Conservation (phyloP, 108 stramenopile genomes). For the Fistulifera solaris region DNA sequence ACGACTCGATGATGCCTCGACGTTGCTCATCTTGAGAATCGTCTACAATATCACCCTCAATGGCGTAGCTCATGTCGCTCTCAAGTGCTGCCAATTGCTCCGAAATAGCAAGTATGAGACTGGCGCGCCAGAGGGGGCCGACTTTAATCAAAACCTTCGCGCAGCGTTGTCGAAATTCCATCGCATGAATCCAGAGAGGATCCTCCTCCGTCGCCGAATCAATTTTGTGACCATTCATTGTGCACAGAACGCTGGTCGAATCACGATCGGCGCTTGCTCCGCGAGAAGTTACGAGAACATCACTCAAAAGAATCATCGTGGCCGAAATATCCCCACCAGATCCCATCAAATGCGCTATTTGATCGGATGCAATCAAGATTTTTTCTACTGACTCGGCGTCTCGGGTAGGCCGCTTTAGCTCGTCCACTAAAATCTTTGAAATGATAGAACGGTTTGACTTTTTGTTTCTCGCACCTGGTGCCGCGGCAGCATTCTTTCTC, state of each 20-base stretch:
- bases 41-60: slow-evolving; percentile 67
- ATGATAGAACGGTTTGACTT: slow-evolving; percentile 48
- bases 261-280: slow-evolving; percentile 6
- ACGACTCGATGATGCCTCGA: slow-evolving; percentile 52
- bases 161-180: slow-evolving; percentile 57
- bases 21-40: slow-evolving; percentile 60
- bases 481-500: slow-evolving; percentile 10
- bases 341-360: slow-evolving; percentile 53
- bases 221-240: slow-evolving; percentile 42
- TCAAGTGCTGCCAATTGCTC: slow-evolving; percentile 41
- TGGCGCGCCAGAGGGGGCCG: slow-evolving; percentile 66
- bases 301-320: slow-evolving; percentile 56
- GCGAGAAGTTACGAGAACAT: slow-evolving; percentile 33
- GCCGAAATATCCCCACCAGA: slow-evolving; percentile 59
- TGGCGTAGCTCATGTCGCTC: slow-evolving; percentile 36
- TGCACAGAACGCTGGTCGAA: slow-evolving; percentile 10
- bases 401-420: slow-evolving; percentile 61
- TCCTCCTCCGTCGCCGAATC: slow-evolving; percentile 57
- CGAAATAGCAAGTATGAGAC: slow-evolving; percentile 56
- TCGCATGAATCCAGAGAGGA: slow-evolving; percentile 67
- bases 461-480: slow-evolving; percentile 7
- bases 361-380: slow-evolving; percentile 65
- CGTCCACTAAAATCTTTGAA: slow-evolving; percentile 50
- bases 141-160: slow-evolving; percentile 41
- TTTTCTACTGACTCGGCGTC: slow-evolving; percentile 69